Conservation (phyloP, 75 land plant genomes). For the Selaginella tamariscina region DNA sequence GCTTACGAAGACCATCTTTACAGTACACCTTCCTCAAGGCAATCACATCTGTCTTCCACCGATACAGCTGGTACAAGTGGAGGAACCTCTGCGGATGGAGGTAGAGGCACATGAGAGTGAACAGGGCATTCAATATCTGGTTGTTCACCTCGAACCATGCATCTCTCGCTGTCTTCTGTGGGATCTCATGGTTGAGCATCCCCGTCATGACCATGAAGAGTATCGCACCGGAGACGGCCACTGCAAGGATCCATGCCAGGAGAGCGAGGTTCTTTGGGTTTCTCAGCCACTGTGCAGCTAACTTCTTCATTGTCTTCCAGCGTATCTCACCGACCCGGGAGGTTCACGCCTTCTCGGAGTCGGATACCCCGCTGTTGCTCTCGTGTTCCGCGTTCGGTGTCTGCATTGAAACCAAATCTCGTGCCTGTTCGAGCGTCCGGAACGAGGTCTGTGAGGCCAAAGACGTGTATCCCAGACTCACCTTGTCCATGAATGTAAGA, state of each 20-base stretch:
- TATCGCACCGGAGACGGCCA: conserved; percentile 50
- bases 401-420: background rate
- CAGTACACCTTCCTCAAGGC: conserved; percentile 53
- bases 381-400: background rate
- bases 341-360: conserved; percentile 29
- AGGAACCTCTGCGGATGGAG: conserved; percentile 62
- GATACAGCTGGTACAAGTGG: conserved; percentile 42
- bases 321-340: conserved; percentile 41
- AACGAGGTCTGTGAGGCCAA: background rate
- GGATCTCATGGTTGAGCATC: conserved; percentile 45
- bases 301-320: conserved; percentile 32
- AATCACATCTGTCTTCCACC: conserved; percentile 51
- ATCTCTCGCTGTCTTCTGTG: conserved; percentile 42
- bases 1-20: conserved; percentile 50
- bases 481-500: background rate
- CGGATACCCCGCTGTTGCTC: background rate
- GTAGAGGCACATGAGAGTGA: conserved; percentile 65
- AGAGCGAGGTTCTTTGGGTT: conserved; percentile 64
- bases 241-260: conserved; percentile 44
- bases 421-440: background rate
- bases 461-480: background rate
- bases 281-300: conserved; percentile 45
- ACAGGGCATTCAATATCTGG: conserved; percentile 75
- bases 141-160: conserved; percentile 70
- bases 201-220: conserved; percentile 75